A percentile compares a stretch with the other conserved stretches of the same genome.
Evolutionary conservation across 2,329 filamentous ascomycete species (phyloP).

Genomic region (Blastomyces percursus): DNA sequence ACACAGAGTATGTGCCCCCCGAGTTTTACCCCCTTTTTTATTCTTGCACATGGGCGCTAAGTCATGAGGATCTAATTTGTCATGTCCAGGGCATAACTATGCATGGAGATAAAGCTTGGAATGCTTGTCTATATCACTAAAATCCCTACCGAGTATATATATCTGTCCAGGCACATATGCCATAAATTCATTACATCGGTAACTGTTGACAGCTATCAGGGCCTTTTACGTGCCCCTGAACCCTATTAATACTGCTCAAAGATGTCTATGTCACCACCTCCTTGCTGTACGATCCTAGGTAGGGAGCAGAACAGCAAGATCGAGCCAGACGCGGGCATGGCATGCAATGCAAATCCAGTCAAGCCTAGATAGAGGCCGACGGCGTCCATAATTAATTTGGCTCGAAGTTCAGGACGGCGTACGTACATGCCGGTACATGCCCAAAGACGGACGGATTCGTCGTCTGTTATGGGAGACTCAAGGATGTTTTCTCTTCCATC

Average conservation of each 20-base stretch:
- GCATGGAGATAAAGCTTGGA: neutral
- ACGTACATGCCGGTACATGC: neutral
- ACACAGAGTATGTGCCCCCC: neutral
- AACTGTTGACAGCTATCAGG: neutral
- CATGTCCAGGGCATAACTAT: neutral
- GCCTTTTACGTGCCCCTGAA: neutral
- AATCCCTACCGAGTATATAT: neutral
- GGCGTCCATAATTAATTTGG: neutral
- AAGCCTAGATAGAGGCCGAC: neutral
- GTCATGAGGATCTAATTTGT: neutral
- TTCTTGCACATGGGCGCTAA: neutral
- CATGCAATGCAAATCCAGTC: neutral
- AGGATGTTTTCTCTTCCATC: neutral
- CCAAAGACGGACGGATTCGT: neutral
- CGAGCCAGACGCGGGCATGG: neutral
- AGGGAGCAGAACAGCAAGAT: neutral
- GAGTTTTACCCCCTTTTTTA: neutral
- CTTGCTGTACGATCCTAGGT: neutral
- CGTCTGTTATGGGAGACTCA: neutral
- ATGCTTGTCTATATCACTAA: constrained; percentile 3
- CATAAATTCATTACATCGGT: neutral
- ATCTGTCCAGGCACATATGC: neutral
- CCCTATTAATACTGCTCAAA: neutral
- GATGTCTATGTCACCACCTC: neutral
- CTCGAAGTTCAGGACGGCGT: neutral